These are phyloP conservation scores for Paramecium caudatum DNA, from an alignment of 73 alveolate species.

Conservation along the genomic window DNA sequence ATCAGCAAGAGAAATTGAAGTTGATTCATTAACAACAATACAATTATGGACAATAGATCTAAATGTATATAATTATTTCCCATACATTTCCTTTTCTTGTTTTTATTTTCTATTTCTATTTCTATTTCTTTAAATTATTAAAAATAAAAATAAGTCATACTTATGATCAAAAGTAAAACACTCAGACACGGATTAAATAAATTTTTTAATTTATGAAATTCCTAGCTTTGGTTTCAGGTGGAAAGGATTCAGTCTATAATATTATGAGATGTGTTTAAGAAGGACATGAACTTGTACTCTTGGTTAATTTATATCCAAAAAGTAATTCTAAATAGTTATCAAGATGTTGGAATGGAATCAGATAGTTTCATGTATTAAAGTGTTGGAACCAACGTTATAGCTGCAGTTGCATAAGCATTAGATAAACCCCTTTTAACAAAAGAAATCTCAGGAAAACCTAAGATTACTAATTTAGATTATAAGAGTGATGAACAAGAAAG, in stretches of 20 bases:
- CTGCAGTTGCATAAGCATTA: constrained; percentile 93
- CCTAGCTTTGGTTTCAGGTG: constrained; percentile 77
- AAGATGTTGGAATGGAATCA: constrained; percentile 78
- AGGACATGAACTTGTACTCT: constrained; percentile 92
- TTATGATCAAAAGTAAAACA: not conserved
- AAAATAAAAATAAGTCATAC: not conserved
- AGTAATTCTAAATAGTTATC: not conserved
- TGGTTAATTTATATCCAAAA: constrained; percentile 90
- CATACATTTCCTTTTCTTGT: not conserved
- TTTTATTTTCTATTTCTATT: not conserved
- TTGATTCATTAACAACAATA: constrained; percentile 59
- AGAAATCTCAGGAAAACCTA: constrained; percentile 78
- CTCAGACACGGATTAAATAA: not conserved
- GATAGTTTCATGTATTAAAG: constrained; percentile 97
- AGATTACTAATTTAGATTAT: constrained; percentile 55
- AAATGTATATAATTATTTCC: too few species aligned
- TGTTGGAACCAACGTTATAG: constrained; percentile 93
- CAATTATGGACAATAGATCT: constrained; percentile 48
- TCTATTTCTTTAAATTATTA: too few species aligned
- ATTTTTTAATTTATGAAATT: constrained; percentile 79
- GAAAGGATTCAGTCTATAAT: constrained; percentile 84
- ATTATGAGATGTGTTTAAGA: constrained; percentile 86
- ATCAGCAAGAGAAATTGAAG: constrained; percentile 53
- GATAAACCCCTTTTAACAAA: constrained; percentile 87
- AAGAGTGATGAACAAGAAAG: constrained; percentile 58